phyloP scores from a whole-genome alignment of 352 stramenopile genomes.

The Pythium rishiriense region DNA sequence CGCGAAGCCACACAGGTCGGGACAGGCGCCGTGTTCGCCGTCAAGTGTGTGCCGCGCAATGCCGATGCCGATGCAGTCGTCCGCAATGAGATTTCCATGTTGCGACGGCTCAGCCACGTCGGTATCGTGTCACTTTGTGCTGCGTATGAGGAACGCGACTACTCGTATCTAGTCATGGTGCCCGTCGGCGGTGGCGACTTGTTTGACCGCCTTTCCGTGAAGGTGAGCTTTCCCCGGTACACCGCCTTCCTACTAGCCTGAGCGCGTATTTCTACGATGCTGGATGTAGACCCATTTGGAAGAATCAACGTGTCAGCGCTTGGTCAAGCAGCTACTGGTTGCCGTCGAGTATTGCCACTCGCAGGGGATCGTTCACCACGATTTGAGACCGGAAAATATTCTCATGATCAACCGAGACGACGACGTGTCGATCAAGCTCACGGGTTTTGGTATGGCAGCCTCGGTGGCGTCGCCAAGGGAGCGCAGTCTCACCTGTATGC shows the following conservation, averaged over 20 bases:
- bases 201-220: not conserved
- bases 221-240: too few species aligned
- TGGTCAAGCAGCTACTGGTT: not conserved
- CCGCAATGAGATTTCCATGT: not conserved
- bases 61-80: not conserved
- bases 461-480: not conserved
- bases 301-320: not conserved
- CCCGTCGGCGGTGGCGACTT: not conserved
- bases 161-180: not conserved
- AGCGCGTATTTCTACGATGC: too few species aligned
- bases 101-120: not conserved
- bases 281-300: not conserved
- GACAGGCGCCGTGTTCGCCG: not conserved
- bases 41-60: not conserved
- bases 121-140: not conserved
- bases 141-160: not conserved
- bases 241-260: not conserved
- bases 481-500: not conserved
- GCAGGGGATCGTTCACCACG: not conserved
- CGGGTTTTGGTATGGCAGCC: not conserved
- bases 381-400: not conserved
- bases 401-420: not conserved
- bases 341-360: not conserved
- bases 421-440: not conserved
- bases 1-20: not conserved